Percentiles rank a stretch among this genome's conserved stretches.
These are phyloP conservation scores for Pouteria campechiana DNA, from an alignment of 179 eudicot species.

Conservation along the genomic window DNA sequence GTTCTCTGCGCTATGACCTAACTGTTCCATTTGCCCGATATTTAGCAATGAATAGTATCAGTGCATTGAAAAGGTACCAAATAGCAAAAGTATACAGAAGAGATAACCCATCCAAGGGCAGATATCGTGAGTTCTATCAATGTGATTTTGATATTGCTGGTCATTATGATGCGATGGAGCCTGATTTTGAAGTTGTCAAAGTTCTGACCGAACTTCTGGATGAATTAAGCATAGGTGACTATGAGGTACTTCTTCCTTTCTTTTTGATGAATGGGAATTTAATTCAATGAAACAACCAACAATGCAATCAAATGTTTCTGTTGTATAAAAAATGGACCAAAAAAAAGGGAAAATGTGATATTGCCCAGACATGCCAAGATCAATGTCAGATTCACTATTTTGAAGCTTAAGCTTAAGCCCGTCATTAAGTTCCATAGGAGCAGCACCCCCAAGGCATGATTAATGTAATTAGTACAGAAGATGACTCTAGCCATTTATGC, in stretches of 20 bases:
- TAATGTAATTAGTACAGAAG: too few relatives aligned
- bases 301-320: too few relatives aligned
- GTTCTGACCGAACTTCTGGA: slow-evolving; percentile 86
- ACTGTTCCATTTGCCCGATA: slow-evolving; percentile 95
- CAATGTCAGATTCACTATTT: too few relatives aligned
- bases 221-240: slow-evolving; percentile 75
- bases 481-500: too few relatives aligned
- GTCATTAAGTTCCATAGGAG: too few relatives aligned
- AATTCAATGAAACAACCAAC: too few relatives aligned
- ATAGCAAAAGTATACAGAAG: slow-evolving; percentile 94
- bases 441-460: too few relatives aligned
- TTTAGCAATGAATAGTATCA: slow-evolving; percentile 85
- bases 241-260: slow-evolving; percentile 58
- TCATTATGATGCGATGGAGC: slow-evolving; percentile 75
- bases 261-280: too few relatives aligned
- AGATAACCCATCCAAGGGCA: slow-evolving; percentile 96
- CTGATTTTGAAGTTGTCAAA: slow-evolving; percentile 86
- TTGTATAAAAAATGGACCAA: too few relatives aligned
- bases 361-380: too few relatives aligned
- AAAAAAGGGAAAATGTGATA: too few relatives aligned
- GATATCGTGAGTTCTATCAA: slow-evolving; percentile 96
- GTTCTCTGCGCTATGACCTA: slow-evolving; percentile 88
- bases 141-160: slow-evolving; percentile 98
- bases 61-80: slow-evolving; percentile 89
- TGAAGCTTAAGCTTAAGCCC: too few relatives aligned